Evolutionary conservation across 208 protist genomes (phyloP).

Genomic region (Sergeia podlipaevii): DNA sequence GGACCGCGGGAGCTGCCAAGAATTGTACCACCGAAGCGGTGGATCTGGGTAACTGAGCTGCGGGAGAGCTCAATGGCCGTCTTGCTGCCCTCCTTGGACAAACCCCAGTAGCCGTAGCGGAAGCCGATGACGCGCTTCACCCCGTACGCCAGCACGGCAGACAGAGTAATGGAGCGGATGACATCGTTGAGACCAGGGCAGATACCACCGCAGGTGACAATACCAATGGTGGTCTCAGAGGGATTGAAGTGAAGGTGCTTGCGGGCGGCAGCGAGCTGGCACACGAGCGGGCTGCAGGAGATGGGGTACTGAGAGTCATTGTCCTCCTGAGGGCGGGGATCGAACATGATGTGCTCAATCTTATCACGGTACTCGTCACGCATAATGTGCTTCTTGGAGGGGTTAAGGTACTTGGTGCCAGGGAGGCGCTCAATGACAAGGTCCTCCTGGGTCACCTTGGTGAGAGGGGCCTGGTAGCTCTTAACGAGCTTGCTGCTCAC

Average conservation of each 20-base stretch:
- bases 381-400: conserved; percentile 75
- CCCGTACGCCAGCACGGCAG: conserved; percentile 72
- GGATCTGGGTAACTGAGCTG: conserved; percentile 78
- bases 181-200: conserved; percentile 96
- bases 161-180: conserved; percentile 90
- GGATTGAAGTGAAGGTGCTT: conserved; percentile 89
- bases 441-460: conserved; percentile 58
- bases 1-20: conserved; percentile 92
- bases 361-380: conserved; percentile 70
- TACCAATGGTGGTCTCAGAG: conserved; percentile 79
- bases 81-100: conserved; percentile 85
- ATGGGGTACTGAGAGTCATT: conserved; percentile 53
- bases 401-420: conserved; percentile 68
- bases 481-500: conserved; percentile 45
- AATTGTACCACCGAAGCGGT: conserved; percentile 91
- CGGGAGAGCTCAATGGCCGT: conserved; percentile 85
- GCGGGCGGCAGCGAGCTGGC: conserved; percentile 77
- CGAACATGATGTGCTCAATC: conserved; percentile 88
- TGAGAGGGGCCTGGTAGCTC: conserved; percentile 42
- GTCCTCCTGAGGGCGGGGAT: conserved; percentile 68
- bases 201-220: conserved; percentile 95
- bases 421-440: conserved; percentile 76
- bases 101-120: conserved; percentile 91
- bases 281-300: conserved; percentile 60
- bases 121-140: conserved; percentile 92